Conservation (phyloP, 345 rosid genomes). For the Aurinia saxatilis region DNA sequence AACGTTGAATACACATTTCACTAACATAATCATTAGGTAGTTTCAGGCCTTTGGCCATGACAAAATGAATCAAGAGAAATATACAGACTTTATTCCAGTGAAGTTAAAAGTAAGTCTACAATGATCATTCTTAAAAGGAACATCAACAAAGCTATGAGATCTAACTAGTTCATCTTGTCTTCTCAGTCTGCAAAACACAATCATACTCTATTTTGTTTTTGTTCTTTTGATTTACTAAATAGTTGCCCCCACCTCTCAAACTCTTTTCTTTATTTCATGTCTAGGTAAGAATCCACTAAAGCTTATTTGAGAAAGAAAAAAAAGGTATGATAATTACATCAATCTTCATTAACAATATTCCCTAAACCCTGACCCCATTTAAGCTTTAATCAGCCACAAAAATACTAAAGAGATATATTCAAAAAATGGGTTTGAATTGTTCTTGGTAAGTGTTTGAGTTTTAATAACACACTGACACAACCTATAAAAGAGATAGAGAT, state of each 20-base stretch:
- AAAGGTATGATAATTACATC: neutral
- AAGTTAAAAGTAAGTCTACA: constrained; percentile 3
- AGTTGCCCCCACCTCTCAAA: constrained; percentile 13
- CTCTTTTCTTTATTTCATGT: constrained; percentile 7
- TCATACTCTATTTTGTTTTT: constrained; percentile 8
- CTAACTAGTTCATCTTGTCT: constrained; percentile 20
- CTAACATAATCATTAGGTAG: neutral
- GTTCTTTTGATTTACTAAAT: constrained; percentile 5
- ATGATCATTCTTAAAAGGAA: constrained; percentile 9
- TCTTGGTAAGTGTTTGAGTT: constrained; percentile 11
- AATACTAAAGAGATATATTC: neutral
- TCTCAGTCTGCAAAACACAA: constrained; percentile 11
- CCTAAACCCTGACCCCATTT: constrained; percentile 6
- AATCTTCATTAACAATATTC: constrained; percentile 22
- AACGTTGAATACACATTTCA: neutral
- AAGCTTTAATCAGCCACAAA: neutral
- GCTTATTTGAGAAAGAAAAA: neutral
- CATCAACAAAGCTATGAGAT: constrained; percentile 13
- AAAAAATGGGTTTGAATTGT: neutral
- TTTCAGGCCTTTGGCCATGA: neutral
- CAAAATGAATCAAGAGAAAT: neutral
- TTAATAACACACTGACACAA: constrained; percentile 19
- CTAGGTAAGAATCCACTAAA: constrained; percentile 29
- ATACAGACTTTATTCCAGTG: neutral
- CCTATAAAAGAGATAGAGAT: constrained; percentile 19